These are phyloP conservation scores for Vanrija pseudolonga DNA, from an alignment of 1,284 basidiomycete species.

Conservation along the genomic window DNA sequence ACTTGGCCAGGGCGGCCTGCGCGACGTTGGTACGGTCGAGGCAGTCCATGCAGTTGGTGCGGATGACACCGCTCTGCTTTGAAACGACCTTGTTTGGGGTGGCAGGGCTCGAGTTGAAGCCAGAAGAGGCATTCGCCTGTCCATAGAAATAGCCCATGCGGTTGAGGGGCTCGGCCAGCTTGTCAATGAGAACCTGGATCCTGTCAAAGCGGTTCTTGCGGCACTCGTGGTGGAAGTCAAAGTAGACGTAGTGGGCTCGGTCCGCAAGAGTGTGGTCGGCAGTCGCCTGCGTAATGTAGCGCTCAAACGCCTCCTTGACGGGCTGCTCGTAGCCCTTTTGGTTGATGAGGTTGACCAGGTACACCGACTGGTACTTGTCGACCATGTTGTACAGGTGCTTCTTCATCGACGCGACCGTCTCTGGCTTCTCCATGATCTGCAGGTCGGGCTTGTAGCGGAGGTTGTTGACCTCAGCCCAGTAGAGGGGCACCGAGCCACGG, in stretches of 20 bases:
- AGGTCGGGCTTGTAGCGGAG: constrained; percentile 95
- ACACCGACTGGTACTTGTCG: constrained; percentile 72
- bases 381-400: constrained; percentile 74
- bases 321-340: constrained; percentile 92
- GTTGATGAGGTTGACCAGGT: constrained; percentile 89
- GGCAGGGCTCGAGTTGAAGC: constrained; percentile 8
- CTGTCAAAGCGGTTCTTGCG: constrained; percentile 93
- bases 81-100: constrained; percentile 22
- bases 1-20: constrained; percentile 81
- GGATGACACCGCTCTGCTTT: constrained; percentile 49
- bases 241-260: constrained; percentile 82
- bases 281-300: constrained; percentile 54
- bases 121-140: constrained; percentile 13
- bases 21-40: constrained; percentile 96
- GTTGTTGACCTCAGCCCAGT: constrained; percentile 97
- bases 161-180: constrained; percentile 68
- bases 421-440: constrained; percentile 87
- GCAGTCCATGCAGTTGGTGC: constrained; percentile 75
- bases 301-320: constrained; percentile 93
- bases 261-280: constrained; percentile 35
- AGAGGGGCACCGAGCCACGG: constrained; percentile 88
- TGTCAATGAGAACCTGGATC: constrained; percentile 76
- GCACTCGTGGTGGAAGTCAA: constrained; percentile 97
- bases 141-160: constrained; percentile 61
- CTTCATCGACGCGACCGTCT: constrained; percentile 71